phyloP scores from a whole-genome alignment of 208 protist genomes.

The Herpetomonas tarakana region DNA sequence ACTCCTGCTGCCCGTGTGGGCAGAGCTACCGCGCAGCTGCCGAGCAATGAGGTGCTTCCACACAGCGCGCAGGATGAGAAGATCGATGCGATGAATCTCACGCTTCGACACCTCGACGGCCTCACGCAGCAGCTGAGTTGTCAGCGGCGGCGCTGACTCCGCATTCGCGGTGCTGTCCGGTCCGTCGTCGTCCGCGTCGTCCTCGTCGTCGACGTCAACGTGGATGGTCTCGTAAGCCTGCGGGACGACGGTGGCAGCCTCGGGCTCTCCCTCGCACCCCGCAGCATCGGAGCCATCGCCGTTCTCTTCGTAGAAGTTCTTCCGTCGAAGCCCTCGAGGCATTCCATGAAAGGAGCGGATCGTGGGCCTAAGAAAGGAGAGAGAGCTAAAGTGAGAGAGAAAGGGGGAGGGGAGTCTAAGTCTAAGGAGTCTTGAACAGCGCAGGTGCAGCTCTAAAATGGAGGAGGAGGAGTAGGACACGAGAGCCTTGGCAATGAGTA shows the following conservation, averaged over 20 bases:
- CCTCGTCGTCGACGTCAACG: neutral
- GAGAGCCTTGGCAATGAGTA: no score
- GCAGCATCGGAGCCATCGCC: no score
- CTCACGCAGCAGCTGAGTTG: slow-evolving; percentile 21
- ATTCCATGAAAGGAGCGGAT: no score
- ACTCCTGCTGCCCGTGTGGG: no score
- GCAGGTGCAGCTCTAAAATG: no score
- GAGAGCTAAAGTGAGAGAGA: no score
- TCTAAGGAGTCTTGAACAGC: no score
- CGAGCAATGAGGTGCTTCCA: slow-evolving; percentile 49
- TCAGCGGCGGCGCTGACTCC: slow-evolving; percentile 11
- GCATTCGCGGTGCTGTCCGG: neutral
- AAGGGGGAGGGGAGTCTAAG: no score
- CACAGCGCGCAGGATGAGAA: slow-evolving; percentile 52
- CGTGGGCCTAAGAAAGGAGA: no score
- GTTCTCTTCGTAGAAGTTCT: no score
- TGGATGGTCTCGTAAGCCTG: neutral
- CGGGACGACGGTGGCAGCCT: neutral
- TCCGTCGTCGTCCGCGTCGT: neutral
- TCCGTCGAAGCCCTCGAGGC: no score
- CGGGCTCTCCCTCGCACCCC: neutral
- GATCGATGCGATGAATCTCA: slow-evolving; percentile 33
- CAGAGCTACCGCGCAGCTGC: slow-evolving; percentile 2
- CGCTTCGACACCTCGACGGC: slow-evolving; percentile 32
- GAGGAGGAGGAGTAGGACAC: no score